Conservation (phyloP, 106 monocot species). For the Ottelia alismoides region DNA sequence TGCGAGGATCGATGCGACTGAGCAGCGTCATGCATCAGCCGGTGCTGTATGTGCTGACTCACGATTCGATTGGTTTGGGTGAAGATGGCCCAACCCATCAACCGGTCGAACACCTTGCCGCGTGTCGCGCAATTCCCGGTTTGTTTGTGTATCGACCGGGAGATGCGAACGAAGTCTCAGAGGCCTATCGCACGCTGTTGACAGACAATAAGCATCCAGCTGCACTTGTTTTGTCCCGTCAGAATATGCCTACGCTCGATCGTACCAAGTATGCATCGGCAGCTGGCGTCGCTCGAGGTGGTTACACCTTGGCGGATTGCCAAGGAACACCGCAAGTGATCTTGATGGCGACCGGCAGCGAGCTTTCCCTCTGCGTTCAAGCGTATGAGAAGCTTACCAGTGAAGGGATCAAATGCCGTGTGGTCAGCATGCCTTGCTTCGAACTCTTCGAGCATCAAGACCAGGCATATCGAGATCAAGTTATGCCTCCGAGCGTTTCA, state of each 20-base stretch:
- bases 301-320: conserved; percentile 16
- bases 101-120: conserved; percentile 13
- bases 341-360: conserved; percentile 16
- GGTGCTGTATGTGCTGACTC: too few species aligned
- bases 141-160: conserved; percentile 20
- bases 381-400: conserved; percentile 11
- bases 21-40: conserved; percentile 27
- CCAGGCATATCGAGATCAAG: conserved; percentile 15
- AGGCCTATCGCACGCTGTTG: conserved; percentile 15
- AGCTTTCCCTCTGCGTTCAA: conserved; percentile 18
- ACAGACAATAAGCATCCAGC: conserved; percentile 9
- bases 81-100: too few species aligned
- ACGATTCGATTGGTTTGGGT: too few species aligned
- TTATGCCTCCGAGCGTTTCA: conserved; percentile 8
- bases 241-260: conserved; percentile 20
- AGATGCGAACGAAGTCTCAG: conserved; percentile 22
- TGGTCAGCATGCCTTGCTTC: conserved; percentile 28
- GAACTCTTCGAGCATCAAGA: conserved; percentile 15
- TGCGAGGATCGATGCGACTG: conserved; percentile 24
- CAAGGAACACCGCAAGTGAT: conserved; percentile 11
- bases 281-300: conserved; percentile 12
- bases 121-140: conserved; percentile 19
- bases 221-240: conserved; percentile 12
- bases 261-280: conserved; percentile 14
- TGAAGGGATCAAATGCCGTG: conserved; percentile 13